A percentile compares a stretch with the other conserved stretches of the same genome.
phyloP scores from a whole-genome alignment of 1,284 basidiomycete species.

The Kwoniella shivajii region DNA sequence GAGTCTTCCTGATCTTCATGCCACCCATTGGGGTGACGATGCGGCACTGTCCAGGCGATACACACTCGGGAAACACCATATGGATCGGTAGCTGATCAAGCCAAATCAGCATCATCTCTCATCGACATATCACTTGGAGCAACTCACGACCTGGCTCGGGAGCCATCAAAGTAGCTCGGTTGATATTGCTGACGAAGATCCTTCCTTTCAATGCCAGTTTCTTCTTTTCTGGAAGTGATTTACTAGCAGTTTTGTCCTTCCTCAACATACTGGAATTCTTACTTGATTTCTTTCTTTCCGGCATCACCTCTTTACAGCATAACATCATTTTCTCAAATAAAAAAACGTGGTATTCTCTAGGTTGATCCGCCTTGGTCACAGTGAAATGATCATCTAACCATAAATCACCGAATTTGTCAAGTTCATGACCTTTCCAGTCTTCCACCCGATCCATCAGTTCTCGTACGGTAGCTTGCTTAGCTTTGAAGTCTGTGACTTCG shows the following conservation, averaged over 20 bases:
- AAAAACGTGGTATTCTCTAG: conserved; percentile 98
- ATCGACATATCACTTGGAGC: background rate
- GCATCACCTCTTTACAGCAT: conserved; percentile 84
- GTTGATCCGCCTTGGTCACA: conserved; percentile 94
- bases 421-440: conserved; percentile 98
- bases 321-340: conserved; percentile 98
- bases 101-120: background rate
- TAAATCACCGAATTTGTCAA: conserved; percentile 89
- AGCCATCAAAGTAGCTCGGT: conserved; percentile 58
- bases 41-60: conserved; percentile 48
- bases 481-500: conserved; percentile 82
- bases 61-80: conserved; percentile 34
- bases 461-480: conserved; percentile 72
- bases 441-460: conserved; percentile 88
- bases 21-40: conserved; percentile 22
- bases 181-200: conserved; percentile 97
- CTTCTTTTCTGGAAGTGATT: conserved; percentile 62
- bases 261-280: conserved; percentile 49
- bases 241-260: conserved; percentile 61
- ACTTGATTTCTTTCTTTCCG: conserved; percentile 55
- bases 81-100: conserved; percentile 19
- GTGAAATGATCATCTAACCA: conserved; percentile 92
- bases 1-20: conserved; percentile 64
- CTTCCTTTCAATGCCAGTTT: conserved; percentile 91
- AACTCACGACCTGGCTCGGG: conserved; percentile 66